Evolutionary conservation across 1,284 basidiomycete genomes (phyloP).

Genomic region (Schizophyllum amplum): DNA sequence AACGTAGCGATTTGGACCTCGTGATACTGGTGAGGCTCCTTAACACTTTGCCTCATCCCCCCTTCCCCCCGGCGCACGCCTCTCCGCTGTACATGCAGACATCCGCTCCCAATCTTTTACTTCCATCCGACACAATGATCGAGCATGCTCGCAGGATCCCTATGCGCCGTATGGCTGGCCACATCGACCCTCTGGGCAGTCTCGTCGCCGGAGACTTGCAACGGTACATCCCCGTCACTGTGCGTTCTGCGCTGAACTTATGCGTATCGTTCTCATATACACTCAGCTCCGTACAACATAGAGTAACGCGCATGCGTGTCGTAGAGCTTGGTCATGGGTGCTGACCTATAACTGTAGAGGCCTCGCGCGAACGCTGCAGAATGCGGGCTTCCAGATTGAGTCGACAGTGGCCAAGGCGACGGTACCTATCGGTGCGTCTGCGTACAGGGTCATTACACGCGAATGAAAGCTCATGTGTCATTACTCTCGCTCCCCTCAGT

Average conservation of each 20-base stretch:
- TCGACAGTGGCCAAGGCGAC: conserved; percentile 25
- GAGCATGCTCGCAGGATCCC: background rate
- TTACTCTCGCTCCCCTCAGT: conserved; percentile 26
- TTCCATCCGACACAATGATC: background rate
- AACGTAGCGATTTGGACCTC: conserved; percentile 38
- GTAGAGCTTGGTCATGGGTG: too few species aligned
- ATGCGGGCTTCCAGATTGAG: conserved; percentile 28
- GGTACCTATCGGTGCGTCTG: conserved; percentile 44
- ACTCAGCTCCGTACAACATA: conserved; percentile 29
- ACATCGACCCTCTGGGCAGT: too few species aligned
- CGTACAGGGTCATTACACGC: too few species aligned
- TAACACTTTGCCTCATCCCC: background rate
- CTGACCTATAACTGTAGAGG: conserved; percentile 16
- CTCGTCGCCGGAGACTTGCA: too few species aligned
- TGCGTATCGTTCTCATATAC: conserved; percentile 2
- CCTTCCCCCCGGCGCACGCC: background rate
- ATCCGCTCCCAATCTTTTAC: background rate
- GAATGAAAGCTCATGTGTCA: conserved; percentile 4
- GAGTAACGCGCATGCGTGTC: conserved; percentile 20
- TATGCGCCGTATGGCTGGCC: background rate
- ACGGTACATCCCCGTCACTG: too few species aligned
- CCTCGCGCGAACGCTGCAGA: conserved; percentile 23
- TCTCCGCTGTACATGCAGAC: background rate
- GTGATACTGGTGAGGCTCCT: conserved; percentile 34
- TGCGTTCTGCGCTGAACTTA: too few species aligned